Evolutionary conservation across 768 basidiomycete species (phyloP).

Genomic region (Lepiota subincarnata): DNA sequence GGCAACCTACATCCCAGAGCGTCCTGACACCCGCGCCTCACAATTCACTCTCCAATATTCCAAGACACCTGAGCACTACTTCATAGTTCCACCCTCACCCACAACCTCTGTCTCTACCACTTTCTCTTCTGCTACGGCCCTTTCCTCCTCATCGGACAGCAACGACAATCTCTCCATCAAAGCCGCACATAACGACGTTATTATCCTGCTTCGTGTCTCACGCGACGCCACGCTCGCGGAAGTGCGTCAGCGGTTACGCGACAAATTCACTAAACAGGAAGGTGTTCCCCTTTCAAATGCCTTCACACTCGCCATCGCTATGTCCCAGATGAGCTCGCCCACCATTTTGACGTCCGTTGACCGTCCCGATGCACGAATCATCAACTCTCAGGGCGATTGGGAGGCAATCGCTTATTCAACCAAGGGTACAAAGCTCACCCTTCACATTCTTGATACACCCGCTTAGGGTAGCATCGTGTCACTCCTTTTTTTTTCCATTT

Average conservation of each 20-base stretch:
- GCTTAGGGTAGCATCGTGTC: conserved; percentile 1
- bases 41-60: conserved; percentile 1
- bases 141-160: conserved; percentile 19
- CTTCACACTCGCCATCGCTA: conserved; percentile 54
- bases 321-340: conserved; percentile 17
- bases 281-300: conserved; percentile 46
- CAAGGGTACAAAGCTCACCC: conserved; percentile 48
- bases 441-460: conserved; percentile 48
- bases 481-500: conserved; percentile 2
- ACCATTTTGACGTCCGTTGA: conserved; percentile 25
- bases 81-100: conserved; percentile 33
- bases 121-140: conserved; percentile 20
- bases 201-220: conserved; percentile 57
- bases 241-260: conserved; percentile 53
- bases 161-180: conserved; percentile 50
- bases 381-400: conserved; percentile 62
- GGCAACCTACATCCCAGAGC: conserved; percentile 29
- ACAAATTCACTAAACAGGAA: conserved; percentile 66
- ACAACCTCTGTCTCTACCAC: conserved; percentile 24
- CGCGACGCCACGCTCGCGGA: conserved; percentile 45
- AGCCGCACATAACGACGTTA: conserved; percentile 55
- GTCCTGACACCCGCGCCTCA: conserved; percentile 28
- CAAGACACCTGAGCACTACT: conserved; percentile 18
- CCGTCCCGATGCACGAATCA: conserved; percentile 38
- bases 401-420: conserved; percentile 38